Evolutionary conservation across 108 stramenopile species (phyloP).

Genomic region (Parmales sp.): DNA sequence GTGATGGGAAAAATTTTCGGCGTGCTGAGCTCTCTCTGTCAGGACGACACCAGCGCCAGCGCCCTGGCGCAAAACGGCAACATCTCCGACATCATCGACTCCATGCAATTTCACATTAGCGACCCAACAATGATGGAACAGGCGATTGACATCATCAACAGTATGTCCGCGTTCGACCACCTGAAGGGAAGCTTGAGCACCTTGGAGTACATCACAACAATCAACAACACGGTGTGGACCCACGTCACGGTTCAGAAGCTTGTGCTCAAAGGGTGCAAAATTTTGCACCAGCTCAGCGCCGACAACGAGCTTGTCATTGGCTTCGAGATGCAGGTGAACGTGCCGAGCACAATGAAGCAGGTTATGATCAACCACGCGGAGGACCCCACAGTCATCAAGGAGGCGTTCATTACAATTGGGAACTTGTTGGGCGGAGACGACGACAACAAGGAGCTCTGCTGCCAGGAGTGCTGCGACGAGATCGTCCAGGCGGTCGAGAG

Average conservation of each 20-base stretch:
- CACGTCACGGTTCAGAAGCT: neutral
- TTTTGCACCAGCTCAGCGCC: neutral
- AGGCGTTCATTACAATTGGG: neutral
- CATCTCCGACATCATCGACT: neutral
- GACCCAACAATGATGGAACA: neutral
- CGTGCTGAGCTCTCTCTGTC: neutral
- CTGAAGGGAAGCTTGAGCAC: neutral
- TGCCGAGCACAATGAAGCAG: conserved; percentile 13
- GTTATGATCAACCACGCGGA: neutral
- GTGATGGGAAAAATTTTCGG: neutral
- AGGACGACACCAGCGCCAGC: neutral
- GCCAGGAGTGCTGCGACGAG: neutral
- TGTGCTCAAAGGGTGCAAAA: neutral
- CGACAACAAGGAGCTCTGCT: neutral
- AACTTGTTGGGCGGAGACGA: neutral
- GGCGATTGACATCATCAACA: neutral
- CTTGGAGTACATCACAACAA: conserved; percentile 6
- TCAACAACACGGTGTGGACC: conserved; percentile 2
- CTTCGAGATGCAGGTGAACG: conserved; percentile 11
- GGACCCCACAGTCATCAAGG: neutral
- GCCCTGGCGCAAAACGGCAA: neutral
- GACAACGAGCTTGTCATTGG: neutral
- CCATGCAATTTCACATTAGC: neutral
- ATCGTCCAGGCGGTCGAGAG: neutral
- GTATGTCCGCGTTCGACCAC: neutral